Evolutionary conservation across 1,139 yeast genomes (phyloP).

Genomic region (Scheffersomyces cryptocercus): DNA sequence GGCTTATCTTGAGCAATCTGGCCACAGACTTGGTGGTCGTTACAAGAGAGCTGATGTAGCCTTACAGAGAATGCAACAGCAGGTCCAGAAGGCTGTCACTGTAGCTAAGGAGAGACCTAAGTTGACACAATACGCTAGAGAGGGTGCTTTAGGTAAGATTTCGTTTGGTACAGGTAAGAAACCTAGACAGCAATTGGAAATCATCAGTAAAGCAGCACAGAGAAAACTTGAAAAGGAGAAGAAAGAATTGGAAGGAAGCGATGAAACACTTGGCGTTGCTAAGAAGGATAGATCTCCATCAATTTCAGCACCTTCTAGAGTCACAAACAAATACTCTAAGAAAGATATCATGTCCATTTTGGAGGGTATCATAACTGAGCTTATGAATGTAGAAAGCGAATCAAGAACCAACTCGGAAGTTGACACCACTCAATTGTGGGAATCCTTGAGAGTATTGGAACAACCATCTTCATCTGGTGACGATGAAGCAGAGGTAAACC

Average conservation of each 20-base stretch:
- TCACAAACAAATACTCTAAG: conserved; percentile 37
- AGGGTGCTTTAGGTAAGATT: conserved; percentile 90
- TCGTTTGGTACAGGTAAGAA: conserved; percentile 80
- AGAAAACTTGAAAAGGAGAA: conserved; percentile 41
- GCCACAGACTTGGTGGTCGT: conserved; percentile 88
- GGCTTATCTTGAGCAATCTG: conserved; percentile 92
- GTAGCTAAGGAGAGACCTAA: conserved; percentile 91
- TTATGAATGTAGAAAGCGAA: conserved; percentile 79
- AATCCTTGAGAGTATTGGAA: conserved; percentile 67
- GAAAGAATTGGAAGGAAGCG: conserved; percentile 20
- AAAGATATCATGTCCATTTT: conserved; percentile 55
- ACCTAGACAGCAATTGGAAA: conserved; percentile 85
- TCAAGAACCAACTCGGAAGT: conserved; percentile 66
- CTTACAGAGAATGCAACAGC: conserved; percentile 96
- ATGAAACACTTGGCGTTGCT: conserved; percentile 10
- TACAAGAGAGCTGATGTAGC: conserved; percentile 92
- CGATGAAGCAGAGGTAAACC: conserved; percentile 56
- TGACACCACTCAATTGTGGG: conserved; percentile 70
- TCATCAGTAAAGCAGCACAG: conserved; percentile 57
- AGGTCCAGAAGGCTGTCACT: conserved; percentile 94
- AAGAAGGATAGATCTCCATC: conserved; percentile 22
- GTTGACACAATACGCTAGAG: conserved; percentile 68
- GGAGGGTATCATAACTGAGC: conserved; percentile 77
- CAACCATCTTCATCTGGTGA: conserved; percentile 47
- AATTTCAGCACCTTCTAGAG: conserved; percentile 28